Evolutionary conservation across 768 basidiomycete genomes (phyloP).

Genomic region (Lactarius sp.): DNA sequence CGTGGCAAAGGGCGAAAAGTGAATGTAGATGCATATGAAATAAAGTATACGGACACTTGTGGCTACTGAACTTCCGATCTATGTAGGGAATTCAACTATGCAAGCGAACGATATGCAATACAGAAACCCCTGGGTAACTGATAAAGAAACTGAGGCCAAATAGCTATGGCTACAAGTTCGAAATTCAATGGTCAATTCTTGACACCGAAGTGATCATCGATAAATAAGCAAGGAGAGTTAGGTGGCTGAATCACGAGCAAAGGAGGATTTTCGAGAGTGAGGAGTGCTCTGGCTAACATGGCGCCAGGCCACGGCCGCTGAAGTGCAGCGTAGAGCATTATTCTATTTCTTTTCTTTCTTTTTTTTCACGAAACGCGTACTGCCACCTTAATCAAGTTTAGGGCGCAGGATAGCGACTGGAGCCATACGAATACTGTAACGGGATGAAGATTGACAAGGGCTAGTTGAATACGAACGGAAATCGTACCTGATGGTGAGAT

Average conservation of each 20-base stretch:
- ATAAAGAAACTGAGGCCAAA: background rate
- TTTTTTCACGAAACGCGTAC: background rate
- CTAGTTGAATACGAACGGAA: background rate
- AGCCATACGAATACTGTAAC: constrained; percentile 18
- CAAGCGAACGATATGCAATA: background rate
- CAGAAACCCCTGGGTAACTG: background rate
- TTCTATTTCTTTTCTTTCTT: background rate
- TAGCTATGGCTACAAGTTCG: constrained; percentile 17
- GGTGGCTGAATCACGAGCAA: background rate
- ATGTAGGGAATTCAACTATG: constrained; percentile 2
- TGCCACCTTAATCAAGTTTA: background rate
- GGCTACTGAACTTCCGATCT: constrained; percentile 7
- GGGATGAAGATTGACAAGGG: background rate
- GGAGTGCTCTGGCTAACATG: background rate
- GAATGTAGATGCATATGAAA: constrained; percentile 9
- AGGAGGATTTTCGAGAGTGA: background rate
- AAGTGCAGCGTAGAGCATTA: background rate
- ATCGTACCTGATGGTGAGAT: constrained; percentile 31
- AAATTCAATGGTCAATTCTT: background rate
- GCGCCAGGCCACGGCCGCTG: background rate
- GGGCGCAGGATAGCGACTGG: constrained; percentile 14
- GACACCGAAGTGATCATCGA: background rate
- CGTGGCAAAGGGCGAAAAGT: background rate
- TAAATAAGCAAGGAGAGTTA: background rate
- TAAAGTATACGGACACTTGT: background rate